Conservation (phyloP, 306 rosid species). For the Fragaria vesca region DNA sequence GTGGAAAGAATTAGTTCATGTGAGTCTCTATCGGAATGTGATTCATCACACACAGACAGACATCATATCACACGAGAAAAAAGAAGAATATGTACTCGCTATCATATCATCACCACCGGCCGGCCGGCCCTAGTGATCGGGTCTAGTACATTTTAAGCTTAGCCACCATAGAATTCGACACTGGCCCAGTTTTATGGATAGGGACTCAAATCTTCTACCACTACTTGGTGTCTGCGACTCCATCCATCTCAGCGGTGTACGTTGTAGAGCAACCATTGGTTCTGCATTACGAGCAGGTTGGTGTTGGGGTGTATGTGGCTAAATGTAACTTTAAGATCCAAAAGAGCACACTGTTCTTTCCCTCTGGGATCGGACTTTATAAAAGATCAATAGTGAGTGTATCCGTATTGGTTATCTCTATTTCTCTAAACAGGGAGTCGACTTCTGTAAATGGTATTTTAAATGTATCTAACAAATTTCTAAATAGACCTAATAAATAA, state of each 20-base stretch:
- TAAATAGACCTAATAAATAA: no score
- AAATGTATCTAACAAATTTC: no score
- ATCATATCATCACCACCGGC: background rate
- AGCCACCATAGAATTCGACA: background rate
- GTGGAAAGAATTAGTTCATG: slow-evolving; percentile 2
- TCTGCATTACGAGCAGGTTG: background rate
- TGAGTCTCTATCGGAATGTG: slow-evolving; percentile 13
- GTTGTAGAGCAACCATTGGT: slow-evolving; percentile 5
- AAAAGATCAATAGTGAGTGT: background rate
- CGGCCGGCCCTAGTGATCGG: background rate
- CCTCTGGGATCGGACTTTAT: background rate
- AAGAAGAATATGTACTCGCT: background rate
- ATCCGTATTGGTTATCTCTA: background rate
- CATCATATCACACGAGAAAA: slow-evolving; percentile 1
- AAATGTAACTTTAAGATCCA: background rate
- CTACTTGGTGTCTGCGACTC: slow-evolving; percentile 16
- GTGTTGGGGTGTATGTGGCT: background rate
- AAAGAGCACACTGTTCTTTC: background rate
- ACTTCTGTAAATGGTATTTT: background rate
- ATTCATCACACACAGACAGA: background rate
- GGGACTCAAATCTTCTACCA: slow-evolving; percentile 26
- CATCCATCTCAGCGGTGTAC: background rate
- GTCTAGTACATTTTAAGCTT: background rate
- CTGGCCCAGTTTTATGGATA: slow-evolving; percentile 10
- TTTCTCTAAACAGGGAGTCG: background rate